phyloP scores from a whole-genome alignment of 2,329 filamentous ascomycete species.

The Aspergillus candidus region DNA sequence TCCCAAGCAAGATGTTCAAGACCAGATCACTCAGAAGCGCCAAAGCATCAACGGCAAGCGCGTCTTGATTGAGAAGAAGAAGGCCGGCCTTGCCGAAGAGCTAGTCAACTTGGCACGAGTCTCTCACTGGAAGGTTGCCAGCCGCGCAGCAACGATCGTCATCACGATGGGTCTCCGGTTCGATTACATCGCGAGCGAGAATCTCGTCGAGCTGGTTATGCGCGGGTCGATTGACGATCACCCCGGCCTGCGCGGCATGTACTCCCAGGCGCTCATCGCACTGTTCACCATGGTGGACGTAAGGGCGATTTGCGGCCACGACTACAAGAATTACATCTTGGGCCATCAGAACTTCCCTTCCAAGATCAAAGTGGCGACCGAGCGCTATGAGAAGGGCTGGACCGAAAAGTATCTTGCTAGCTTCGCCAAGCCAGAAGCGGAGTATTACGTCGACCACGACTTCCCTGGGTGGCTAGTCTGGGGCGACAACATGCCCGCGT shows the following conservation, averaged over 20 bases:
- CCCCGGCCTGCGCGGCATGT: slow-evolving; percentile 74
- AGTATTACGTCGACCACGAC: slow-evolving; percentile 88
- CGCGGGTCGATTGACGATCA: slow-evolving; percentile 84
- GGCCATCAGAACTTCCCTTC: slow-evolving; percentile 74
- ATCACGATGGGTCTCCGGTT: slow-evolving; percentile 89
- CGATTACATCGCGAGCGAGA: slow-evolving; percentile 72
- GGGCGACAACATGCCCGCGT: slow-evolving; percentile 79
- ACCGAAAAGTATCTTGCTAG: slow-evolving; percentile 70
- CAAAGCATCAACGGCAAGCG: slow-evolving; percentile 70
- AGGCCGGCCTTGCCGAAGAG: slow-evolving; percentile 72
- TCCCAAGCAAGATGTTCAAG: slow-evolving; percentile 59
- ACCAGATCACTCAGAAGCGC: slow-evolving; percentile 54
- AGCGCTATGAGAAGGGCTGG: slow-evolving; percentile 68
- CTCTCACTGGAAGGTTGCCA: slow-evolving; percentile 95
- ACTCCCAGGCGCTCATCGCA: slow-evolving; percentile 70
- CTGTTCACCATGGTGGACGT: slow-evolving; percentile 83
- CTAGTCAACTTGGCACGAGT: slow-evolving; percentile 68
- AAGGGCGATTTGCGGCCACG: slow-evolving; percentile 76
- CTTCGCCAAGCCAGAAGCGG: slow-evolving; percentile 70
- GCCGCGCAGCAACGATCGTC: slow-evolving; percentile 81
- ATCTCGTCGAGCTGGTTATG: slow-evolving; percentile 77
- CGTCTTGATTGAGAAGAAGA: slow-evolving; percentile 72
- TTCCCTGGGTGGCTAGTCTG: slow-evolving; percentile 96
- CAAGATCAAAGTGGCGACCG: slow-evolving; percentile 66
- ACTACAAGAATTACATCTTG: slow-evolving; percentile 78